Conservation (phyloP, 495 filamentous ascomycete species). For the Penicillium maclennaniae region DNA sequence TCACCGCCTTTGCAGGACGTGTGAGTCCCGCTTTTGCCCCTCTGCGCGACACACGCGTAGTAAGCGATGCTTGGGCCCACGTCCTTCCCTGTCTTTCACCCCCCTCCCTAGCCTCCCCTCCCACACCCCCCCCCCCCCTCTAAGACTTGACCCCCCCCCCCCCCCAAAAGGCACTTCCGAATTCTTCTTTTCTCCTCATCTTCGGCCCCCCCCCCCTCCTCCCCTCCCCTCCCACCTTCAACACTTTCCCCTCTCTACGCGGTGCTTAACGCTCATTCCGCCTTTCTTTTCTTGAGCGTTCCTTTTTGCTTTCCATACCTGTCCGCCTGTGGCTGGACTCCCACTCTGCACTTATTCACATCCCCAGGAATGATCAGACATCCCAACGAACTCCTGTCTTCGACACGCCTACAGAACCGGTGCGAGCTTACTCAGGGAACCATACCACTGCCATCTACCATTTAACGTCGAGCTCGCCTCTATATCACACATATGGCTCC, state of each 20-base stretch:
- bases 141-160: constrained; percentile 9
- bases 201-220: constrained; percentile 28
- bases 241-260: constrained; percentile 12
- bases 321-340: constrained; percentile 52
- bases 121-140: constrained; percentile 34
- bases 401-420: constrained; percentile 48
- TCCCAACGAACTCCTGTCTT: constrained; percentile 44
- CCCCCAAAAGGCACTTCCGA: constrained; percentile 19
- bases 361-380: constrained; percentile 49
- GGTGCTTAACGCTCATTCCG: constrained; percentile 31
- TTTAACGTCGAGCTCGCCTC: constrained; percentile 34
- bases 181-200: constrained; percentile 33
- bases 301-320: constrained; percentile 32
- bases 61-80: constrained; percentile 30
- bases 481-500: constrained; percentile 42
- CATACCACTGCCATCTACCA: constrained; percentile 44
- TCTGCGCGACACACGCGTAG: constrained; percentile 16
- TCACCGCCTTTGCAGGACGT: background rate
- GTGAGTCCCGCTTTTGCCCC: constrained; percentile 20
- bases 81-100: constrained; percentile 34
- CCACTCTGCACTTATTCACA: constrained; percentile 26
- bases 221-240: constrained; percentile 13
- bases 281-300: constrained; percentile 35
- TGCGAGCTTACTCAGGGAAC: constrained; percentile 51
- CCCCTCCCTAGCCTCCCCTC: constrained; percentile 18